A percentile compares a stretch with the other conserved stretches of the same genome.
Evolutionary conservation across 2,329 filamentous ascomycete genomes (phyloP).

Genomic region (Helicocarpus griseus): DNA sequence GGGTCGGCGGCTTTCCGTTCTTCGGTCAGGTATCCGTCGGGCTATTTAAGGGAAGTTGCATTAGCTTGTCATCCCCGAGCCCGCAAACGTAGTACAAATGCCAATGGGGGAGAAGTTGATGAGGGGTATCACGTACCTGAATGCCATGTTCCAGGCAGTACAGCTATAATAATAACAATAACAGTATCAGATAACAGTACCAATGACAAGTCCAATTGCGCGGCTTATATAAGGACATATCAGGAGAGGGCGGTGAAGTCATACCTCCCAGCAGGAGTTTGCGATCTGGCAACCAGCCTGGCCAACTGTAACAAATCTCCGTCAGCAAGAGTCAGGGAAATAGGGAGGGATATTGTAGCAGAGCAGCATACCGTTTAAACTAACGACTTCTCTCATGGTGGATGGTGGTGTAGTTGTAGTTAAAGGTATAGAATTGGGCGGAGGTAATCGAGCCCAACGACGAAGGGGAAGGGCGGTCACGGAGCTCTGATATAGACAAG

Average conservation of each 20-base stretch:
- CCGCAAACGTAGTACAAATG: too few relatives aligned
- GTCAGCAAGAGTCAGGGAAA: conserved; percentile 24
- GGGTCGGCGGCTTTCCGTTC: conserved; percentile 90
- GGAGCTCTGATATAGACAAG: conserved; percentile 1
- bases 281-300: conserved; percentile 99
- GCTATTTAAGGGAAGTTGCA: conserved; percentile 45
- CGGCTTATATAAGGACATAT: background rate
- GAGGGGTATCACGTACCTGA: conserved; percentile 57
- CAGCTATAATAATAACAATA: conserved; percentile 50
- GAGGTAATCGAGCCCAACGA: background rate
- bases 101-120: background rate
- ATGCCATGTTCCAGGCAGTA: conserved; percentile 99
- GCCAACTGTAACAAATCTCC: conserved; percentile 59
- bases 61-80: background rate
- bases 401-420: conserved; percentile 6
- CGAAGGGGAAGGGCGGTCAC: background rate
- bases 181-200: background rate
- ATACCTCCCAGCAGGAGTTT: conserved; percentile 99
- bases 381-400: conserved; percentile 99
- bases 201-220: background rate
- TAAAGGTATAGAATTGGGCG: background rate
- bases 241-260: conserved; percentile 30
- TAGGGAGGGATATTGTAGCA: background rate
- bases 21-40: conserved; percentile 96
- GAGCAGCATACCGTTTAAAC: conserved; percentile 76